Evolutionary conservation across 2,329 filamentous ascomycete genomes (phyloP).

Genomic region (Myriosclerotinia scirpicola): DNA sequence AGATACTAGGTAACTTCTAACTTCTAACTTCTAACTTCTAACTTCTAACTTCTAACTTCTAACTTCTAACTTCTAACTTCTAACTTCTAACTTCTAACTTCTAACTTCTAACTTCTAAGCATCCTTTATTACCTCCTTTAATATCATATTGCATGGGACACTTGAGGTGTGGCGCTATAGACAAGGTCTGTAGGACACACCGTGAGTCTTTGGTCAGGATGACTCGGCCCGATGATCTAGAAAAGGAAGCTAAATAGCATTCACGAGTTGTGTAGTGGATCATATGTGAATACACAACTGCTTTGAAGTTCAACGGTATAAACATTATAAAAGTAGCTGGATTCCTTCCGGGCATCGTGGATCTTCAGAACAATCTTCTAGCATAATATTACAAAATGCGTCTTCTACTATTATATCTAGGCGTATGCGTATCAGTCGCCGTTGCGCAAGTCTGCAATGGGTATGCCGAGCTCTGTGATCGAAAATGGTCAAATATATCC

Average conservation of each 20-base stretch:
- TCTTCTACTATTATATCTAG: slow-evolving; percentile 8
- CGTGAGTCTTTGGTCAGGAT: not conserved
- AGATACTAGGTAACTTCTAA: too few species aligned
- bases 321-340: slow-evolving; percentile 4
- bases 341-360: not conserved
- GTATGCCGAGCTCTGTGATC: slow-evolving; percentile 69
- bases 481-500: slow-evolving; percentile 73
- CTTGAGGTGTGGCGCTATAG: not conserved
- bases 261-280: not conserved
- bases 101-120: too few species aligned
- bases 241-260: slow-evolving; percentile 9
- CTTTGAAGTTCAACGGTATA: not conserved
- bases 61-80: too few species aligned
- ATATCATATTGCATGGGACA: not conserved
- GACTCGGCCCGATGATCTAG: slow-evolving; percentile 14
- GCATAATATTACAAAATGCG: slow-evolving; percentile 10
- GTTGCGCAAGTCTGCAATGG: slow-evolving; percentile 55
- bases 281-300: not conserved
- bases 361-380: not conserved
- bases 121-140: not conserved
- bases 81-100: too few species aligned
- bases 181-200: not conserved
- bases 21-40: too few species aligned
- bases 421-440: slow-evolving; percentile 5
- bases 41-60: too few species aligned